These are phyloP conservation scores for Magnusiomyces ingens DNA, from an alignment of 1,139 yeast species.

Conservation along the genomic window DNA sequence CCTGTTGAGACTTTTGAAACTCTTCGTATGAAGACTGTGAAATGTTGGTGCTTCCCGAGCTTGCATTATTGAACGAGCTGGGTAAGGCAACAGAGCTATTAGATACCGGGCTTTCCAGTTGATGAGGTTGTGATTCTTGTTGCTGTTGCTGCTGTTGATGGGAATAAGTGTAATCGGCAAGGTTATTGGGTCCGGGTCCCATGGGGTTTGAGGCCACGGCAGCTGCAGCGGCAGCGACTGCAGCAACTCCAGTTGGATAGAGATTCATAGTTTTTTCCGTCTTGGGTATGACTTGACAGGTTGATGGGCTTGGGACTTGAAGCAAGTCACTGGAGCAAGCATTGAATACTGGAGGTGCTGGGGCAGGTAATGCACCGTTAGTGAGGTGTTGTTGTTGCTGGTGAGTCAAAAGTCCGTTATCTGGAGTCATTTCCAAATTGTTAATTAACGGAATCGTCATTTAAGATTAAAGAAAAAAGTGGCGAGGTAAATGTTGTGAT, in stretches of 20 bases:
- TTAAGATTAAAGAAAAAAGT: not conserved
- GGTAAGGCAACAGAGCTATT: not conserved
- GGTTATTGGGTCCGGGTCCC: not conserved
- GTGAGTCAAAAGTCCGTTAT: not conserved
- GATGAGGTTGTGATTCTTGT: not conserved
- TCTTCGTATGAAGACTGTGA: constrained; percentile 2
- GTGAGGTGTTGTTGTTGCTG: not conserved
- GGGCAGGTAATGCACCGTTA: not conserved
- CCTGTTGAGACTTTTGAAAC: not conserved
- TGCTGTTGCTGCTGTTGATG: not conserved
- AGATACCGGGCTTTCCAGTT: not conserved
- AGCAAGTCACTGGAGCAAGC: no score
- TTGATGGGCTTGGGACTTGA: not conserved
- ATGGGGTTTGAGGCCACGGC: not conserved
- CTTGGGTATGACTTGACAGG: not conserved
- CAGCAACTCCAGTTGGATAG: not conserved
- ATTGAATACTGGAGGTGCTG: not conserved
- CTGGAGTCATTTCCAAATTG: not conserved
- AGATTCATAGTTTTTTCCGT: not conserved
- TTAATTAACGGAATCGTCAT: not conserved
- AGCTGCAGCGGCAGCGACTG: not conserved
- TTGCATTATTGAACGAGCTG: not conserved
- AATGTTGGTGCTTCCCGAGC: not conserved
- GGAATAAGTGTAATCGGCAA: not conserved
- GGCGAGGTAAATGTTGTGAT: not conserved